These are phyloP conservation scores for Diplotaxis tenuifolia DNA, from an alignment of 345 rosid genomes.

Conservation along the genomic window DNA sequence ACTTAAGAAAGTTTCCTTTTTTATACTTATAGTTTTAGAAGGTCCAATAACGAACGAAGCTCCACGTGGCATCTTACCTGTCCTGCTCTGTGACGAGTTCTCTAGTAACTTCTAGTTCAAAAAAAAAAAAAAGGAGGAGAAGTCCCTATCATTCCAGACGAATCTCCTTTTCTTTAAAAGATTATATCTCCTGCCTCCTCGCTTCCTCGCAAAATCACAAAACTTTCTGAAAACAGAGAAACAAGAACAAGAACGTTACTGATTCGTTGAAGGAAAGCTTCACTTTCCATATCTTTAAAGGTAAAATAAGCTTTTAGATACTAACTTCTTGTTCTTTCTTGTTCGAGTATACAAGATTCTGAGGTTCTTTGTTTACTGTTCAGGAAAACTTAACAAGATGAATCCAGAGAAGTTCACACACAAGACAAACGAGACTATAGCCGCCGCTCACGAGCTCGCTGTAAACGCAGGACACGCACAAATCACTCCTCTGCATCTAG, in stretches of 20 bases:
- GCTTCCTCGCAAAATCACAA: slow-evolving; percentile 14
- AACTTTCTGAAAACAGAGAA: background rate
- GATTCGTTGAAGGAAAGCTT: background rate
- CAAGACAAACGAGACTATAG: slow-evolving; percentile 82
- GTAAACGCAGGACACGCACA: slow-evolving; percentile 70
- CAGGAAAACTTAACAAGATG: slow-evolving; percentile 39
- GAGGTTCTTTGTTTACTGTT: background rate
- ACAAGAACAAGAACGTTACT: background rate
- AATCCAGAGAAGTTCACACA: slow-evolving; percentile 89
- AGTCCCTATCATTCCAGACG: slow-evolving; percentile 31
- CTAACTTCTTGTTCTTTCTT: background rate
- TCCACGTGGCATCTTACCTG: slow-evolving; percentile 26
- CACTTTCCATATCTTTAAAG: slow-evolving; percentile 10
- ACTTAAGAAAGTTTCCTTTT: background rate
- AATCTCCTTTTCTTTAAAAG: slow-evolving; percentile 7
- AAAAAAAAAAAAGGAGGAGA: background rate
- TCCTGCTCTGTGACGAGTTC: background rate
- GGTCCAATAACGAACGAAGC: background rate
- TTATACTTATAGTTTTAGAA: background rate
- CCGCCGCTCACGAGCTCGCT: slow-evolving; percentile 66
- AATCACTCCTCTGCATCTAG: slow-evolving; percentile 81
- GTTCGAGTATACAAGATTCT: background rate
- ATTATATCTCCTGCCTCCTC: slow-evolving; percentile 10
- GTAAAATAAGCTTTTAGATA: background rate
- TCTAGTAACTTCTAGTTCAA: slow-evolving; percentile 16